These are phyloP conservation scores for Lasiosphaeris hirsuta DNA, from an alignment of 495 filamentous ascomycete genomes.

Conservation along the genomic window DNA sequence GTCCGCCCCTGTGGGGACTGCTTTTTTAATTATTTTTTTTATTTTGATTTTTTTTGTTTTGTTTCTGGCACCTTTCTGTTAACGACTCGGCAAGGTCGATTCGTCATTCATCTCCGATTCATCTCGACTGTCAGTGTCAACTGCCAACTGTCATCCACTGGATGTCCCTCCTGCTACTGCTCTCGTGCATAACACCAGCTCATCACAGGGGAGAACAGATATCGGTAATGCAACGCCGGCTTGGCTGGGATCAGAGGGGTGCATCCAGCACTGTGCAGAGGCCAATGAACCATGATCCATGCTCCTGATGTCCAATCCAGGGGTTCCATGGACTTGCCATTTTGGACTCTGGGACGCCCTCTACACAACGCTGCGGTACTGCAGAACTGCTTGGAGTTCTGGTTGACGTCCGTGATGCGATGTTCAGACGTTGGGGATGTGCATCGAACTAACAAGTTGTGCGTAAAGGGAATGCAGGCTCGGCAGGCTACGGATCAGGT, in stretches of 20 bases:
- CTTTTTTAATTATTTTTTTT: slow-evolving; percentile 10
- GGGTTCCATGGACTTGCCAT: slow-evolving; percentile 16
- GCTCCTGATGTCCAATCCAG: slow-evolving; percentile 7
- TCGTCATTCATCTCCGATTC: neutral
- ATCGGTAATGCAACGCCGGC: slow-evolving; percentile 20
- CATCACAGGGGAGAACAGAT: neutral
- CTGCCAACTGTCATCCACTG: neutral
- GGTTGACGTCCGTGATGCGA: slow-evolving; percentile 7
- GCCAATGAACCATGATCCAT: slow-evolving; percentile 16
- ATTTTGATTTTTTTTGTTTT: neutral
- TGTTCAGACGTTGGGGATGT: neutral
- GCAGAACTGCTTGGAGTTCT: neutral
- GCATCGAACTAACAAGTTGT: too few relatives aligned
- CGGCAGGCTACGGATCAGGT: neutral
- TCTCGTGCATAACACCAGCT: slow-evolving; percentile 5
- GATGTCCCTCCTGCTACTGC: neutral
- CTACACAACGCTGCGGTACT: slow-evolving; percentile 1
- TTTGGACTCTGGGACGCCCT: neutral
- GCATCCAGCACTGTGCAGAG: neutral
- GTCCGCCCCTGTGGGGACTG: slow-evolving; percentile 10
- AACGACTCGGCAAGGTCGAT: slow-evolving; percentile 1
- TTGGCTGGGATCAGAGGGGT: slow-evolving; percentile 12
- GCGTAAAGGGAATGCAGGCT: neutral
- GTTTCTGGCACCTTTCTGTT: neutral
- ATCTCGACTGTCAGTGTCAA: neutral